Base-by-base conservation (phyloP, 1,284 basidiomycete genomes). In the Cryptococcus jaspeensis region DNA sequence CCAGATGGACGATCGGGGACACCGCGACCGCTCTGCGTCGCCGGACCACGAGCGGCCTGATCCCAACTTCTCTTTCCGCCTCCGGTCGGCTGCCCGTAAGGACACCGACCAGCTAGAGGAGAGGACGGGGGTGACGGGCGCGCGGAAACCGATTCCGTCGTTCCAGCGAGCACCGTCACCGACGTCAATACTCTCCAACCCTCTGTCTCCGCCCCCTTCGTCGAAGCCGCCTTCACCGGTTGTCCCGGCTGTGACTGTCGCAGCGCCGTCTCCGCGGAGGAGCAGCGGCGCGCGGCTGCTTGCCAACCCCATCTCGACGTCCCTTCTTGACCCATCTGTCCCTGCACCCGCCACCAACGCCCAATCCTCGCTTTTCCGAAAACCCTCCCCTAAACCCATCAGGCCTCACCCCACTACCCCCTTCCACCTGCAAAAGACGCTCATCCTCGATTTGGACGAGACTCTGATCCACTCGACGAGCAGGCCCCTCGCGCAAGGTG, bases 381-480 rank as follows among this genome's bases (percentile, higher is more conserved):
- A 53, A 49, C 36, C 52, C 8, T 53, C 52, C 9, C 52, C 55
- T 5, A 55, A 38, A 38, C 36, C 47, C 1, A 48, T 53, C 2
- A 52, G 60, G 11, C 37, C 56, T 16, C 79, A 44, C 65, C 81
- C 52, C 65, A 78, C 40, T 67, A 84, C 86, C 0, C 85, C 87
- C 1, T 87, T 93, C 67, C 88, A 88, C 70, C 80, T 84, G 20
- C 90, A 85, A 45, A 97, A 97, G 80, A 95, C 92, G 0, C 85
- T 97, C 32, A 92, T 97, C 20, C 85, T 99, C 47, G 95, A 99
- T 78, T 81, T 99, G 41, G 95, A 99, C 76, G 95, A 99, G 79
- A 99, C 95, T 0, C 84, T 99, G 55, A 98, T 99, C 59, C 95
- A 99, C 73, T 97, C 94, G 2, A 99, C 93, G 0, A 91, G 91